Evolutionary conservation across 1,284 basidiomycete genomes (phyloP), one percentile per base, ranked within the genome.

Genomic region (Chalciporus piperatoides): DNA sequence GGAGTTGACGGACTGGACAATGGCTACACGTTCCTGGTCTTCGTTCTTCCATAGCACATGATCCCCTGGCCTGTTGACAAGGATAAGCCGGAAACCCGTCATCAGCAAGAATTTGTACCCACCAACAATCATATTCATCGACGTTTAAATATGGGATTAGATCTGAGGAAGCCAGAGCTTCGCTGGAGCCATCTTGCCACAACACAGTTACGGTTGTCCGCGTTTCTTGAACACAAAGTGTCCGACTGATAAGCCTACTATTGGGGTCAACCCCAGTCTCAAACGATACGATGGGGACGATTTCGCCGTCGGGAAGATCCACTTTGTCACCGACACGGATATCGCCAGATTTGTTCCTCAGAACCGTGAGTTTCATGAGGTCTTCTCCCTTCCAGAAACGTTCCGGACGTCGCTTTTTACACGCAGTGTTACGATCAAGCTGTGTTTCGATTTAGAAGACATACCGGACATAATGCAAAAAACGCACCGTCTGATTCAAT

Each of bases 41-140:
- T 92, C 90, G 35, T 77, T 81, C 60, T 86, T 86, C 84, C 89
- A 94, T n/a, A 92, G 61, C 9, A 95, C 84, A 67, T 91, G 84
- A 59, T 97, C 92, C 24, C 94, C 93, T 3, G 93, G 93, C 91
- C 91, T 91, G 44, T 49, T 51, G 42, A 56, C 46, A 46, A 47
- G 41, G 32, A 25, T 53, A 42, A 56, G 41, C 41, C 41, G 27
- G 28, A 40, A 21, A 32, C 17, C 27, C 21, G 6, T 9, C 39
- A 51, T 48, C 10, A 35, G n/a, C 12, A 36, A 7, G 19, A 45
- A 48, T 30, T 17, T 9, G 52, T 35, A 69, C 81, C 59, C 56
- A 90, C 89, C 89, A 92, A 64, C 84, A 90, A 63, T 92, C 89
- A 62, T 89, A 87, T 65, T 92, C 89, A 63, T 91, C 89, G 6